These are phyloP conservation scores for Epichloe elymi DNA, from an alignment of 2,329 filamentous ascomycete genomes.

Conservation along the genomic window DNA sequence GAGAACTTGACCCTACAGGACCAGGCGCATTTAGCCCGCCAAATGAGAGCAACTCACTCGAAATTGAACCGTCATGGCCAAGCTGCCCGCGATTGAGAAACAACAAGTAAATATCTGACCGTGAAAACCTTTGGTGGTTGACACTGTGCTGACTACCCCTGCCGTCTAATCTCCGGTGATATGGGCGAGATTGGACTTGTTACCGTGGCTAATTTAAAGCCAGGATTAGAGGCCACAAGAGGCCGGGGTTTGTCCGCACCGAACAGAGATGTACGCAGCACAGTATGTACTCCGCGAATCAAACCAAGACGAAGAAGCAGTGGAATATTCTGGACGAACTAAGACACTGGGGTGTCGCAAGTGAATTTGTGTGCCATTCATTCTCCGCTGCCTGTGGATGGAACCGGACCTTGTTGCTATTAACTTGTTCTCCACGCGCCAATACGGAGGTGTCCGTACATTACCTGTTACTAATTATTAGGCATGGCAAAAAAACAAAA, in stretches of 20 bases:
- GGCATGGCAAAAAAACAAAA: too few relatives aligned
- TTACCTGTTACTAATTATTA: too few relatives aligned
- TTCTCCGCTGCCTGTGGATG: background rate
- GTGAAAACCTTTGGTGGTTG: background rate
- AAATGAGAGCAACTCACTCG: too few relatives aligned
- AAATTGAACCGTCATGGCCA: too few relatives aligned
- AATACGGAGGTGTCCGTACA: too few relatives aligned
- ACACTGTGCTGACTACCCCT: too few relatives aligned
- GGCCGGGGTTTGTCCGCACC: background rate
- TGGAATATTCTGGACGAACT: background rate
- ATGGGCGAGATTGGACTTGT: conserved; percentile 3
- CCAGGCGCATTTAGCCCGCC: too few relatives aligned
- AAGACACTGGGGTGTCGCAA: background rate
- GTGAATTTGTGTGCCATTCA: background rate
- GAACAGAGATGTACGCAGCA: too few relatives aligned
- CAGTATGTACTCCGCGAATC: too few relatives aligned
- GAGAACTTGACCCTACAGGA: too few relatives aligned
- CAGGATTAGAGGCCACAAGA: background rate
- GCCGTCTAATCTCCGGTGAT: background rate
- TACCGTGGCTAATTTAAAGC: background rate
- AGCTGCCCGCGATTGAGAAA: too few relatives aligned
- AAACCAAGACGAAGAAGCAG: background rate
- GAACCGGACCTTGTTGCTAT: background rate
- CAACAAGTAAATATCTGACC: too few relatives aligned
- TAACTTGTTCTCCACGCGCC: background rate